A percentile compares a stretch with the other conserved stretches of the same genome.
These are phyloP conservation scores for Letharia columbiana DNA, from an alignment of 495 filamentous ascomycete genomes.

Conservation along the genomic window DNA sequence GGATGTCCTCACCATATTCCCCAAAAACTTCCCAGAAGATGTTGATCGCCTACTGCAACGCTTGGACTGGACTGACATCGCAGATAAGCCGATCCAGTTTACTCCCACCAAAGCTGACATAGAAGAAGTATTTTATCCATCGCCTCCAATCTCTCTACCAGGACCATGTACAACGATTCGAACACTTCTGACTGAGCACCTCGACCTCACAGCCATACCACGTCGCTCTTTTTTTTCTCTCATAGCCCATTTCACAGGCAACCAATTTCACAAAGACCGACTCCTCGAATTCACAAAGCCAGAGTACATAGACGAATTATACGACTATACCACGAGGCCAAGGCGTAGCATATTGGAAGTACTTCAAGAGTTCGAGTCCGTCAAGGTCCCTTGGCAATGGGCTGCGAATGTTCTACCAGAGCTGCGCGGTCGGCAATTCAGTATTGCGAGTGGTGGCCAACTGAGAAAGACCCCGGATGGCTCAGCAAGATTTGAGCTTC, in stretches of 20 bases:
- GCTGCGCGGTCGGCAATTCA: slow-evolving; percentile 76
- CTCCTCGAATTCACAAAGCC: slow-evolving; percentile 73
- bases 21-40: slow-evolving; percentile 76
- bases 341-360: slow-evolving; percentile 87
- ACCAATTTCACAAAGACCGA: slow-evolving; percentile 68
- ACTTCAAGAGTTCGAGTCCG: slow-evolving; percentile 76
- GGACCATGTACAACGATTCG: slow-evolving; percentile 53
- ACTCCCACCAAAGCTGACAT: slow-evolving; percentile 28
- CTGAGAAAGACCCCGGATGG: slow-evolving; percentile 35
- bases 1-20: slow-evolving; percentile 68
- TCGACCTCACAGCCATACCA: slow-evolving; percentile 85
- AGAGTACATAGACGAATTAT: slow-evolving; percentile 76
- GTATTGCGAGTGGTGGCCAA: slow-evolving; percentile 67
- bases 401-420: slow-evolving; percentile 61
- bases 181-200: slow-evolving; percentile 64
- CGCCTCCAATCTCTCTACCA: slow-evolving; percentile 7
- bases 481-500: slow-evolving; percentile 56
- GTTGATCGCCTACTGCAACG: slow-evolving; percentile 63
- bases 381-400: slow-evolving; percentile 70
- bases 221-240: slow-evolving; percentile 74
- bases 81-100: slow-evolving; percentile 54
- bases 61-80: slow-evolving; percentile 66
- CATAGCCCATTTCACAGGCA: slow-evolving; percentile 61
- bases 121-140: slow-evolving; percentile 23
- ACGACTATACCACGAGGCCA: slow-evolving; percentile 90